These are phyloP conservation scores for Pseudocercospora cruenta DNA, from an alignment of 2,329 filamentous ascomycete species.

Conservation along the genomic window DNA sequence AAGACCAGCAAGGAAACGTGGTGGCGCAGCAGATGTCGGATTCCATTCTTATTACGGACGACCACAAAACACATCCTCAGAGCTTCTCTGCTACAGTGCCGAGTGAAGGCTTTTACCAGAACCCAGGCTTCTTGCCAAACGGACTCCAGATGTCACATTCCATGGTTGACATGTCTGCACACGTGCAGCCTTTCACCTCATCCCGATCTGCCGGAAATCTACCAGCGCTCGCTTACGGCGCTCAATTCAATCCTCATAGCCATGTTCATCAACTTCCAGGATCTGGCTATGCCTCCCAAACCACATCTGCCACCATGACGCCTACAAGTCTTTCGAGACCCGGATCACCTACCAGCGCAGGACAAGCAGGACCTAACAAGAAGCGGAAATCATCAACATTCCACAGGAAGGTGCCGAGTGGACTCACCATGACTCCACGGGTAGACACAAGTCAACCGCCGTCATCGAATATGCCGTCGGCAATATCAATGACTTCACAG, in stretches of 20 bases:
- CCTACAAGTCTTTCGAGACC: conserved; percentile 71
- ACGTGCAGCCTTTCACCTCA: conserved; percentile 54
- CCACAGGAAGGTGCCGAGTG: conserved; percentile 67
- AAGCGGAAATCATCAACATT: conserved; percentile 68
- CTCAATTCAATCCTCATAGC: conserved; percentile 39
- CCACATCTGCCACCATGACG: conserved; percentile 54
- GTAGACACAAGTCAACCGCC: conserved; percentile 61
- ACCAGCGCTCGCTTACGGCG: conserved; percentile 54
- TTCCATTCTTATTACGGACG: conserved; percentile 95
- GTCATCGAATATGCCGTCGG: conserved; percentile 34
- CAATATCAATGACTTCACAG: conserved; percentile 34
- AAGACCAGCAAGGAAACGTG: conserved; percentile 74
- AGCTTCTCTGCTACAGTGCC: conserved; percentile 35
- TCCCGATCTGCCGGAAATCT: conserved; percentile 68
- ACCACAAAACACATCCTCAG: conserved; percentile 80
- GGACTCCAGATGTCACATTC: conserved; percentile 43
- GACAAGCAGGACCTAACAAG: conserved; percentile 70
- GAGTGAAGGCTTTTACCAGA: conserved; percentile 33
- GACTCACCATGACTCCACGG: conserved; percentile 75
- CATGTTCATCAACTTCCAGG: conserved; percentile 41
- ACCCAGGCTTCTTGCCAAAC: conserved; percentile 33
- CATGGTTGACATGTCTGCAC: conserved; percentile 42
- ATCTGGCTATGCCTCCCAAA: conserved; percentile 38
- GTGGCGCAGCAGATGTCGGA: conserved; percentile 83
- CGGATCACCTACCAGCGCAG: conserved; percentile 64